These are phyloP conservation scores for Xylaria sp. DNA, from an alignment of 2,329 filamentous ascomycete genomes.

Conservation along the genomic window DNA sequence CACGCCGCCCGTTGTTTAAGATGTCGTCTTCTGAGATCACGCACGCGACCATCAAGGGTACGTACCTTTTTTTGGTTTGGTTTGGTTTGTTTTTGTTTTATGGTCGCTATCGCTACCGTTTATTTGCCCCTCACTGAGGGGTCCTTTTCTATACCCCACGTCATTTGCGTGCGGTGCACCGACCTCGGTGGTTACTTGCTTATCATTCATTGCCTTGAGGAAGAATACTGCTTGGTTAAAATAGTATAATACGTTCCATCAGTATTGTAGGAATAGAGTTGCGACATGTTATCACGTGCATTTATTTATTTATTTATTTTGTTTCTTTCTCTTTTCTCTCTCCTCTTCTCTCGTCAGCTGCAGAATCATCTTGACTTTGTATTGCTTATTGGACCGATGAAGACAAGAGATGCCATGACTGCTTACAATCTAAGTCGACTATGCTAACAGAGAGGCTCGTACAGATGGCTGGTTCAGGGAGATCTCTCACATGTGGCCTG, in stretches of 20 bases:
- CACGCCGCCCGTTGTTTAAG: conserved; percentile 38
- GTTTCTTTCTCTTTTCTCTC: neutral
- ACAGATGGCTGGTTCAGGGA: conserved; percentile 99
- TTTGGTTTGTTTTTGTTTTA: neutral
- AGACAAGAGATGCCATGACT: neutral
- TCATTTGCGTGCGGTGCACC: neutral
- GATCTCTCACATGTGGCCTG: conserved; percentile 98
- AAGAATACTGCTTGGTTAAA: neutral
- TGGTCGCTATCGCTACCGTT: neutral
- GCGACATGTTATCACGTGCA: neutral
- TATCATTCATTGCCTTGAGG: neutral
- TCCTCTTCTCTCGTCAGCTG: too few relatives aligned
- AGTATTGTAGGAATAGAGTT: neutral
- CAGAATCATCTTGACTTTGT: too few relatives aligned
- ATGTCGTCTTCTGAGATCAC: conserved; percentile 63
- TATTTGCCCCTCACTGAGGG: conserved; percentile 16
- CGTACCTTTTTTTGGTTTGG: conserved; percentile 48
- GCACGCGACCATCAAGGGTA: conserved; percentile 69
- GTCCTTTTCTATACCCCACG: neutral
- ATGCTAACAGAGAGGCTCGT: conserved; percentile 32
- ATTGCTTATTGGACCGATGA: too few relatives aligned
- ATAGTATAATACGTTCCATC: neutral
- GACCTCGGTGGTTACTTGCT: neutral
- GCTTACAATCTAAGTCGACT: too few relatives aligned
- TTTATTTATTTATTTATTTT: neutral